Evolutionary conservation across 2,329 filamentous ascomycete species (phyloP), one percentile per base, ranked within the genome.

Genomic region (Apiospora pterosperma): DNA sequence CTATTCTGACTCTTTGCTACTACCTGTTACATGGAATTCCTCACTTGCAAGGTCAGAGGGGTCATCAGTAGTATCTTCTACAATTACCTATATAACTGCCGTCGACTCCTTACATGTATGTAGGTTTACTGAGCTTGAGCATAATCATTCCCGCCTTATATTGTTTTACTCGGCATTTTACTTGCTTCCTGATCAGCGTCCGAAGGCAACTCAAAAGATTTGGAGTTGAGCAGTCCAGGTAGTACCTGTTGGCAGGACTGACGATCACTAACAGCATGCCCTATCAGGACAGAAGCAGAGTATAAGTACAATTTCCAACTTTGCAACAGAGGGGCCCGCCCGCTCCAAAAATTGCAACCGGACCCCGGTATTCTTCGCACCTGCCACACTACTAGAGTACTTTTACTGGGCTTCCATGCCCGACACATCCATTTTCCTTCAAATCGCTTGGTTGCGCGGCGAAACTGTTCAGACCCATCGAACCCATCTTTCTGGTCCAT

Each of bases 341-440:
- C 59, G 36, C 59, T 28, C 59, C 59, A 61, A 61, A 61, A 61
- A 61, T 61, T 61, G 59, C 59, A 55, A 55, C 25, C 25, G 48
- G 28, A 34, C 48, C 48, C 48, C 48, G 48, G 48, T 55, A 34
- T n/a, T 44, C 16, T 52, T n/a, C 48, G 25, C 48, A 55, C 48
- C 48, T 55, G 48, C 48, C 48, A 55, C n/a, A n/a, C n/a, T n/a
- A n/a, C n/a, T n/a, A n/a, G n/a, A n/a, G n/a, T n/a, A n/a, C n/a
- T n/a, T n/a, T n/a, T n/a, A n/a, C n/a, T n/a, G n/a, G n/a, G n/a
- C n/a, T n/a, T n/a, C n/a, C n/a, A n/a, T n/a, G n/a, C n/a, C n/a
- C n/a, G n/a, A 19, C 38, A 41, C n/a, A n/a, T 41, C 38, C 48
- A n/a, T 55, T 55, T 55, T 28, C 48, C 31, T 55, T 19, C 48